Evolutionary conservation across 208 protist genomes (phyloP), one percentile per base, ranked within the genome.

Genomic region (Acanthamoeba healyi): DNA sequence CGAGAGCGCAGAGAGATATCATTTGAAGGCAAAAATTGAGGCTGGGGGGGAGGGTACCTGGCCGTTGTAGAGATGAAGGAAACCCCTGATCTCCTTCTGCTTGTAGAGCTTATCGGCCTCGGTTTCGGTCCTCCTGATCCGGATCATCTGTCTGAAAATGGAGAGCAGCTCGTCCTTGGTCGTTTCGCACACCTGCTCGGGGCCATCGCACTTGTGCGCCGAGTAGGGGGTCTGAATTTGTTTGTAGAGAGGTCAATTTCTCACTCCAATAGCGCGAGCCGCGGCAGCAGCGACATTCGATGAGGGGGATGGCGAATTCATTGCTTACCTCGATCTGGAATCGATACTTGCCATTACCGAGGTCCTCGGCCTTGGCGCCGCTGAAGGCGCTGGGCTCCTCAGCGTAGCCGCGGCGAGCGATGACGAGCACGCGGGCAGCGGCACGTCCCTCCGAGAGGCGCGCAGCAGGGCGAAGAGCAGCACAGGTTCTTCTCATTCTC

Each of bases 41-140:
- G 36, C 29, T 67, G 61, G 40, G 6, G 7, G 61, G 15, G 24
- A n/a, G 40, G 12, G 34, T 91, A 97, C 94, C 94, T 99, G 99
- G 46, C 99, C 99, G 97, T 98, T 99, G 97, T 99, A 99, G 34
- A 99, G 97, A 94, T 99, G 99, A 97, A 98, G 99, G 96, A 99
- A 99, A 91, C 99, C 99, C 82, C 98, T 97, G 93, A 99, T 99
- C n/a, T 95, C 79, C 89, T 97, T 97, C 56, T 89, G 96, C 96
- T 99, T 99, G 97, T 99, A 99, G 86, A 98, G 98, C 94, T 98
- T 97, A 95, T 99, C 98, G 74, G 97, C 97, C 81, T 97, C 97
- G 22, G 97, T 97, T 96, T 99, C 99, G 96, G 99, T 98, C 86
- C 98, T 98, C 88, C 99, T 98, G 92, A 99, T 98, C 51, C 96